Percentiles rank a stretch among this genome's conserved stretches.
Evolutionary conservation across 2,329 filamentous ascomycete species (phyloP).

Genomic region (Colletotrichum viniferum): DNA sequence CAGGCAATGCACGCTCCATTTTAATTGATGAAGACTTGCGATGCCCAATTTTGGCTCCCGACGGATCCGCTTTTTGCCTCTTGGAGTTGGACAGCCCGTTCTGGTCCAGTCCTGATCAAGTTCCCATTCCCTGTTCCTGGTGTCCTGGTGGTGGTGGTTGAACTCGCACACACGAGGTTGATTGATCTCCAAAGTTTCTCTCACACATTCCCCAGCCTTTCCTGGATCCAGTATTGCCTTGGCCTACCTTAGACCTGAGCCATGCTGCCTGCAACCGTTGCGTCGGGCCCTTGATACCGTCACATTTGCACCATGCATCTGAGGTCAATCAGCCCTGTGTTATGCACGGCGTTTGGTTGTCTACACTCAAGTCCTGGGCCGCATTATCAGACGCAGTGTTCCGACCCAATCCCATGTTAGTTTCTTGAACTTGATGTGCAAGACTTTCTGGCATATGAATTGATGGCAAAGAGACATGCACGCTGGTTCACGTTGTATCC

Average conservation of each 20-base stretch:
- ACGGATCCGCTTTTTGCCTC: constrained; percentile 7
- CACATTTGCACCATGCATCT: neutral
- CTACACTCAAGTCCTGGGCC: neutral
- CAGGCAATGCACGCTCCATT: neutral
- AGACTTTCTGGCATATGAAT: neutral
- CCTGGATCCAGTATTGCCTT: neutral
- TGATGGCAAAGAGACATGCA: neutral
- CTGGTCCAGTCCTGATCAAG: neutral
- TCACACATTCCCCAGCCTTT: neutral
- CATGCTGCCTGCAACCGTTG: neutral
- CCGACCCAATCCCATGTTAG: neutral
- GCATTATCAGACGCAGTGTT: neutral
- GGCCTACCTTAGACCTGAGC: neutral
- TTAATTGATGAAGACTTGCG: constrained; percentile 10
- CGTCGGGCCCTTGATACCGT: neutral
- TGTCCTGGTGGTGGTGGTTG: neutral
- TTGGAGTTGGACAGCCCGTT: neutral
- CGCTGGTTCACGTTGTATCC: neutral
- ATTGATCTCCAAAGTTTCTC: neutral
- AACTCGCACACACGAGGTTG: neutral
- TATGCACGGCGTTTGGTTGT: neutral
- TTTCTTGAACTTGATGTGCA: neutral
- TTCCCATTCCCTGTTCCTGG: neutral
- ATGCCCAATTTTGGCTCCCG: neutral
- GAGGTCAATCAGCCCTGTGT: neutral